Evolutionary conservation across 768 basidiomycete genomes (phyloP).

Genomic region (Calocera viscosa): DNA sequence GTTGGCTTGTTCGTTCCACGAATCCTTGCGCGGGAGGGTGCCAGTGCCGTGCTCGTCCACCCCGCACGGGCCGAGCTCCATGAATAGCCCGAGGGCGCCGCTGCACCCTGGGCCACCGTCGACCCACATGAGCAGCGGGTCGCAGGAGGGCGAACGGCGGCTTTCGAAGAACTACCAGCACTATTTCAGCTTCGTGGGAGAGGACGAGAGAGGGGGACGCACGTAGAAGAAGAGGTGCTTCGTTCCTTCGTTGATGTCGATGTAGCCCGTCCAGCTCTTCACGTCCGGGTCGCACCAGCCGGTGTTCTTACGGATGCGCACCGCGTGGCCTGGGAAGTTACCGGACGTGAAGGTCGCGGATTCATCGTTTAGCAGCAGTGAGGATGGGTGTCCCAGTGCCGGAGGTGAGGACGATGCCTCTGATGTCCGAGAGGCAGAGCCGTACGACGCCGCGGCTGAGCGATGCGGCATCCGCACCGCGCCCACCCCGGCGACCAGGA

Average conservation of each 20-base stretch:
- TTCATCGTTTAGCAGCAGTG: background rate
- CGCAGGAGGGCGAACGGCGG: slow-evolving; percentile 10
- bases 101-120: slow-evolving; percentile 45
- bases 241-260: slow-evolving; percentile 27
- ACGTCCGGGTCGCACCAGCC: slow-evolving; percentile 13
- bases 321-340: slow-evolving; percentile 3
- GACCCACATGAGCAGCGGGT: slow-evolving; percentile 16
- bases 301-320: slow-evolving; percentile 11
- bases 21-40: slow-evolving; percentile 26
- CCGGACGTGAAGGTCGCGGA: slow-evolving; percentile 11
- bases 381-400: background rate
- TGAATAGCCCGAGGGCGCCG: slow-evolving; percentile 50
- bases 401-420: background rate
- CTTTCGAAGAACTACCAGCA: slow-evolving; percentile 29
- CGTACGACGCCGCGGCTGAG: too few species aligned
- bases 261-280: slow-evolving; percentile 50
- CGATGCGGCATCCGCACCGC: too few species aligned
- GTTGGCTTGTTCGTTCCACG: slow-evolving; percentile 31
- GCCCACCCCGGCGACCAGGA: too few species aligned
- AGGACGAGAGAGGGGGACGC: background rate
- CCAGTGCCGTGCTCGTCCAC: slow-evolving; percentile 32
- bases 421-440: too few species aligned
- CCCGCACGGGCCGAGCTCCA: slow-evolving; percentile 65
- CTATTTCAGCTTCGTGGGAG: slow-evolving; percentile 5
- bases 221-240: slow-evolving; percentile 11